phyloP scores from a whole-genome alignment of 2,329 filamentous ascomycete genomes.

The Keithomyces neogunnii region DNA sequence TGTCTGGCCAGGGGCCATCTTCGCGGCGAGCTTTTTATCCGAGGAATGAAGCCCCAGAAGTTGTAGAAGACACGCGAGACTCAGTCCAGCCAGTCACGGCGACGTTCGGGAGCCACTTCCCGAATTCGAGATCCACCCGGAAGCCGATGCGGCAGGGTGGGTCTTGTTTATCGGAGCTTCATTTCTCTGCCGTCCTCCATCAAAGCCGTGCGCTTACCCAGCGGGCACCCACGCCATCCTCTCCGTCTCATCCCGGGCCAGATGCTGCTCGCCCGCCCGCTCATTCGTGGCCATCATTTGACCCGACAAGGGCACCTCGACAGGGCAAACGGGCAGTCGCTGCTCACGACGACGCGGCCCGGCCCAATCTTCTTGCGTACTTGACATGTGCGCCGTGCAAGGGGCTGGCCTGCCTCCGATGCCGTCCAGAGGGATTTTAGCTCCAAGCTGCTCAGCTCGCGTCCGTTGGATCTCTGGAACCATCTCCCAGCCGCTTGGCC shows the following conservation, averaged over 20 bases:
- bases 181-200: too few relatives aligned
- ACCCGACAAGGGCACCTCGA: background rate
- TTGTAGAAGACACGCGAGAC: too few relatives aligned
- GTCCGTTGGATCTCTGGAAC: background rate
- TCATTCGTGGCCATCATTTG: background rate
- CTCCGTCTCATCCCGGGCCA: background rate
- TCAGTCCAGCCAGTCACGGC: background rate
- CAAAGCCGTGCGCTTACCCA: too few relatives aligned
- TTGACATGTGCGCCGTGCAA: background rate
- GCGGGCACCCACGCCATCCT: background rate
- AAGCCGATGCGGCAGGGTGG: background rate
- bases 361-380: background rate
- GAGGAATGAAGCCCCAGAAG: too few relatives aligned
- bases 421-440: background rate
- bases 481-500: background rate
- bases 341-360: background rate
- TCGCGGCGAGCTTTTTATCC: too few relatives aligned
- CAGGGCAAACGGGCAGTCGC: background rate
- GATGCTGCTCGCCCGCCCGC: background rate
- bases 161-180: background rate
- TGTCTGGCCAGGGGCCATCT: too few relatives aligned
- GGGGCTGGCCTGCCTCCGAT: background rate
- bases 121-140: background rate
- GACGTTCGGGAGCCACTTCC: background rate
- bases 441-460: background rate